Evolutionary conservation across 2,329 filamentous ascomycete species (phyloP).

Genomic region (Hypoxylon sp.): DNA sequence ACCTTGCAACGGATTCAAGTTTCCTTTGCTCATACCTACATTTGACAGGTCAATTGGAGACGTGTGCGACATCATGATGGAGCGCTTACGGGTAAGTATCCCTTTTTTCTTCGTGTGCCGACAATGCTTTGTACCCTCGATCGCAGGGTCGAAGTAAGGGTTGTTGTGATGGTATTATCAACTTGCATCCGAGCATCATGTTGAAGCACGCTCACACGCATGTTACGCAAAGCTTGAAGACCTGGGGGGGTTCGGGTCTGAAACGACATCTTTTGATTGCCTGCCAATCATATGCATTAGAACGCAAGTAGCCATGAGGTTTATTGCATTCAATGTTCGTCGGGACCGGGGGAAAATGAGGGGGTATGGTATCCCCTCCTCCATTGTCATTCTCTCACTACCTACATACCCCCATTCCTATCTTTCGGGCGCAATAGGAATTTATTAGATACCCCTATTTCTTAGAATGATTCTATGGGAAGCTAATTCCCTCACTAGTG

Average conservation of each 20-base stretch:
- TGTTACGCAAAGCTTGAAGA: no score
- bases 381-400: conserved; percentile 5
- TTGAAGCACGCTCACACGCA: no score
- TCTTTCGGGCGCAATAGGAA: conserved; percentile 17
- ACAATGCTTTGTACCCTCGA: conserved; percentile 23
- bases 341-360: conserved; percentile 9
- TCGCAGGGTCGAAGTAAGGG: no score
- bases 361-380: neutral
- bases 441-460: conserved; percentile 1
- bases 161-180: no score
- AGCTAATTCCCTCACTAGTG: conserved; percentile 16
- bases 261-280: conserved; percentile 11
- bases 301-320: conserved; percentile 9
- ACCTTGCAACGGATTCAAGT: conserved; percentile 4
- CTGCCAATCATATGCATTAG: conserved; percentile 26
- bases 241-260: conserved; percentile 6
- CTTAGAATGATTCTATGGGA: conserved; percentile 6
- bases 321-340: neutral
- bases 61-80: conserved; percentile 8
- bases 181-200: no score
- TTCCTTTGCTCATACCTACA: conserved; percentile 7
- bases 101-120: conserved; percentile 18
- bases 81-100: conserved; percentile 8
- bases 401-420: no score
- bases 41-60: conserved; percentile 29